These are phyloP conservation scores for Candida mattraensis DNA, from an alignment of 805 yeast species.

Conservation along the genomic window DNA sequence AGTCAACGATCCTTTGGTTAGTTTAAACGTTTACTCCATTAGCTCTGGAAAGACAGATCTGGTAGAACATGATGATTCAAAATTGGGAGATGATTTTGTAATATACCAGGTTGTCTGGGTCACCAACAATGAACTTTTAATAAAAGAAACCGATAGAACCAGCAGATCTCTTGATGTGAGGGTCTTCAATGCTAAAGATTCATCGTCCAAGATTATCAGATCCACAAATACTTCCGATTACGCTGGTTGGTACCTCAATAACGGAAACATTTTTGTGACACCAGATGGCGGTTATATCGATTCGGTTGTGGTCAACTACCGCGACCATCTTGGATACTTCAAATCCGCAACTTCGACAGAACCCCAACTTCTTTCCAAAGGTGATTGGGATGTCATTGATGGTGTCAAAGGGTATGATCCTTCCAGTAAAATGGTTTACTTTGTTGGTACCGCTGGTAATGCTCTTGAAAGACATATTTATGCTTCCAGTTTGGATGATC, in stretches of 20 bases:
- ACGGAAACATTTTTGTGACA: slow-evolving; percentile 37
- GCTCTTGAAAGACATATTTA: slow-evolving; percentile 61
- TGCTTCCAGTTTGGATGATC: slow-evolving; percentile 40
- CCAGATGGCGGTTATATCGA: slow-evolving; percentile 64
- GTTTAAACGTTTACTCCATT: slow-evolving; percentile 45
- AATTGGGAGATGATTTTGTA: slow-evolving; percentile 46
- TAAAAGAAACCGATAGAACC: slow-evolving; percentile 63
- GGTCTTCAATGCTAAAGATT: slow-evolving; percentile 36
- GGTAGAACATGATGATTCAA: slow-evolving; percentile 31
- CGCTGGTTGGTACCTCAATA: slow-evolving; percentile 54
- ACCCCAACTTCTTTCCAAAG: slow-evolving; percentile 45
- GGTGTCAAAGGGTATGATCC: slow-evolving; percentile 49
- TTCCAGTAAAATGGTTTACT: slow-evolving; percentile 49
- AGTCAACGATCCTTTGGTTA: slow-evolving; percentile 53
- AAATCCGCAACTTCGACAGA: slow-evolving; percentile 40
- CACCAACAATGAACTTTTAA: slow-evolving; percentile 44
- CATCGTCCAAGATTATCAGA: slow-evolving; percentile 40
- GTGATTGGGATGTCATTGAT: slow-evolving; percentile 53
- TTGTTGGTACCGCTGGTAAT: slow-evolving; percentile 55
- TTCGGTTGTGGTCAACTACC: slow-evolving; percentile 53
- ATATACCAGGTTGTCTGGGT: slow-evolving; percentile 67
- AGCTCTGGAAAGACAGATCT: slow-evolving; percentile 21
- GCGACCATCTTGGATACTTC: slow-evolving; percentile 64
- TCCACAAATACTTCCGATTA: slow-evolving; percentile 43
- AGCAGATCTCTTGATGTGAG: slow-evolving; percentile 56